These are phyloP conservation scores for Kentomonas sorsogonicus DNA, from an alignment of 208 protist genomes.

Conservation along the genomic window DNA sequence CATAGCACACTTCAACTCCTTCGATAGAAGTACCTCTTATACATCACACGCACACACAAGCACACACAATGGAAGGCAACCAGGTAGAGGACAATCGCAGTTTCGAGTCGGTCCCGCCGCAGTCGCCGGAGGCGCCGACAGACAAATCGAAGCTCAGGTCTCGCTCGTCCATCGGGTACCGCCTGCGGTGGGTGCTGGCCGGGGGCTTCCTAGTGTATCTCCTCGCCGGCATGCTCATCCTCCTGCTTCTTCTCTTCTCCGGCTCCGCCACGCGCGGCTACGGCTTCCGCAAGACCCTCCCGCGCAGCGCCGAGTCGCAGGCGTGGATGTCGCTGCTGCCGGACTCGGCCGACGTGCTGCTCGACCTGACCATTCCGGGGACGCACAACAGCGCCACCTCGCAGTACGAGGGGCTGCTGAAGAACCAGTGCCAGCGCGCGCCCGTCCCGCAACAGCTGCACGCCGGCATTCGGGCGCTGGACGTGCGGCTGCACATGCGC, in stretches of 20 bases:
- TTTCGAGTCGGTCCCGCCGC: background rate
- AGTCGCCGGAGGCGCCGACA: too few species aligned
- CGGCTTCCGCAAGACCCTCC: too few species aligned
- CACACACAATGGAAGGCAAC: conserved; percentile 1
- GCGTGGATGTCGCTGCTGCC: too few species aligned
- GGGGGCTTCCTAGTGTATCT: too few species aligned
- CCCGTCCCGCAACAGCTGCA: background rate
- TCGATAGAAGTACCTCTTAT: conserved; percentile 5
- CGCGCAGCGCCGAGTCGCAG: too few species aligned
- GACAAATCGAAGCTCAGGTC: background rate
- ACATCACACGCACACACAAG: background rate
- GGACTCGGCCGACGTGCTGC: too few species aligned
- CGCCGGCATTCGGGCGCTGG: background rate
- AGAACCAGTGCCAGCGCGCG: background rate
- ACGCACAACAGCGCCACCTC: background rate
- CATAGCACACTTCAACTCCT: conserved; percentile 3
- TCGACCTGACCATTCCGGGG: background rate
- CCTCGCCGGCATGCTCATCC: too few species aligned
- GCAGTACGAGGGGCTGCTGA: background rate
- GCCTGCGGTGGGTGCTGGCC: too few species aligned
- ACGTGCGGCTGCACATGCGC: too few species aligned
- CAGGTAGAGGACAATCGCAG: background rate
- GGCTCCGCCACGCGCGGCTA: too few species aligned
- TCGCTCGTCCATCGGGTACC: background rate
- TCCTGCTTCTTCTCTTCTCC: too few species aligned